Conservation (phyloP, 352 stramenopile genomes). For the Phytopythium vexans region DNA sequence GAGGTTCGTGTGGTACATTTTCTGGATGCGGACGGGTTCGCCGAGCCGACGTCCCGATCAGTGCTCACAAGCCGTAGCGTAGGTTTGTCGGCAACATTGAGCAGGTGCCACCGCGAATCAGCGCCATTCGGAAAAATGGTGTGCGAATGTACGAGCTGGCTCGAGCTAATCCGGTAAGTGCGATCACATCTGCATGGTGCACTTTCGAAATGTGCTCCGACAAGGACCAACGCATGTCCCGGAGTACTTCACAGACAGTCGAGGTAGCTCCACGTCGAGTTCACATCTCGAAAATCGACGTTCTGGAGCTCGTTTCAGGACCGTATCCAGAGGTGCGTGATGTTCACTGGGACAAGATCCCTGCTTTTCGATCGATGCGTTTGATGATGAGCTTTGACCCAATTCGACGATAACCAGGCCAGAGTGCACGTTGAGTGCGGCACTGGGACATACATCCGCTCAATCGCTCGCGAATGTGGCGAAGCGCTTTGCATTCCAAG, state of each 20-base stretch:
- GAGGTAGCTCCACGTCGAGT: constrained; percentile 58
- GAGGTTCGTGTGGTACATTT: constrained; percentile 19
- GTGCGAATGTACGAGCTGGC: constrained; percentile 78
- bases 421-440: constrained; percentile 65
- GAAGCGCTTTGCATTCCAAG: constrained; percentile 50
- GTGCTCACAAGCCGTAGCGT: not conserved
- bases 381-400: constrained; percentile 1
- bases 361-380: not conserved
- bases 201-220: not conserved
- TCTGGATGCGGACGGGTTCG: too few relatives aligned
- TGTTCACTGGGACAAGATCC: not conserved
- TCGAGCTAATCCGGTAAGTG: constrained; percentile 44
- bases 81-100: constrained; percentile 79
- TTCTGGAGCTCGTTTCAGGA: constrained; percentile 45
- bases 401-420: constrained; percentile 10
- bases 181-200: not conserved
- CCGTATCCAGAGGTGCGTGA: constrained; percentile 56
- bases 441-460: constrained; percentile 84
- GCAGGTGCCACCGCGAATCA: constrained; percentile 74
- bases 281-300: constrained; percentile 54
- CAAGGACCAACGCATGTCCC: too few relatives aligned
- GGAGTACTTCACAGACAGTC: constrained; percentile 11
- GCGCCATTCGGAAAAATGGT: constrained; percentile 76
- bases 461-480: constrained; percentile 81
- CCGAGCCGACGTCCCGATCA: too few relatives aligned